These are phyloP conservation scores for Multifurca ochricompacta DNA, from an alignment of 768 basidiomycete species.

Conservation along the genomic window DNA sequence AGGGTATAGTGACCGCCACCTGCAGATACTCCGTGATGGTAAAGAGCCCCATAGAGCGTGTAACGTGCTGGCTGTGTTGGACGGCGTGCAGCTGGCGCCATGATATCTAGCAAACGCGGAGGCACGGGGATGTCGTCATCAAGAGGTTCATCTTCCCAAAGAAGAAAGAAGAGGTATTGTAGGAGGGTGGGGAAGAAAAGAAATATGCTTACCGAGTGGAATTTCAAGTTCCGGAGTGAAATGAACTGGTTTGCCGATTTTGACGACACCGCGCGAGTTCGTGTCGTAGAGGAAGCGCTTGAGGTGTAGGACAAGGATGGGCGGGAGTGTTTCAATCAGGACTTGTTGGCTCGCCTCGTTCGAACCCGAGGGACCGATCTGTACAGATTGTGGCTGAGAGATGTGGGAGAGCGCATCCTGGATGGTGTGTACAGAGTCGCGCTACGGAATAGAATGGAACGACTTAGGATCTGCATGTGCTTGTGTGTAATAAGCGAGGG, in stretches of 20 bases:
- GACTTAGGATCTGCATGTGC: no score
- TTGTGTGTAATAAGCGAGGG: not conserved
- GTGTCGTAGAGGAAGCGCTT: slow-evolving; percentile 89
- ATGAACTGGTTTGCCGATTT: slow-evolving; percentile 72
- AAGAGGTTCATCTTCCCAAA: no score
- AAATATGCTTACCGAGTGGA: slow-evolving; percentile 46
- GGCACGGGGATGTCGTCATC: no score
- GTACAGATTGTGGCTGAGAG: slow-evolving; percentile 72
- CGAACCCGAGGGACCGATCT: slow-evolving; percentile 43
- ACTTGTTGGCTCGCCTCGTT: slow-evolving; percentile 68
- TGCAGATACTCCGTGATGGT: slow-evolving; percentile 89
- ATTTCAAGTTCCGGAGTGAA: slow-evolving; percentile 77
- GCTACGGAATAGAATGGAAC: slow-evolving; percentile 32
- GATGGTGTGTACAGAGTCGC: slow-evolving; percentile 66
- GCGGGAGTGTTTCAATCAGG: slow-evolving; percentile 76
- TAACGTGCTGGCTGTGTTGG: slow-evolving; percentile 55
- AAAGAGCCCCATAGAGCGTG: slow-evolving; percentile 81
- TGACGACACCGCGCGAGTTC: slow-evolving; percentile 66
- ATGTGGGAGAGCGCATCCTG: slow-evolving; percentile 76
- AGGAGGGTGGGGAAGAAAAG: not conserved
- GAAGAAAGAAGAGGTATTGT: not conserved
- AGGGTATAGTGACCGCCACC: slow-evolving; percentile 95
- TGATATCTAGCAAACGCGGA: no score
- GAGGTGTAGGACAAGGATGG: slow-evolving; percentile 79
- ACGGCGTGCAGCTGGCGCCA: slow-evolving; percentile 30